phyloP scores from a whole-genome alignment of 2,329 filamentous ascomycete species.

The Zymoseptoria ardabiliae region DNA sequence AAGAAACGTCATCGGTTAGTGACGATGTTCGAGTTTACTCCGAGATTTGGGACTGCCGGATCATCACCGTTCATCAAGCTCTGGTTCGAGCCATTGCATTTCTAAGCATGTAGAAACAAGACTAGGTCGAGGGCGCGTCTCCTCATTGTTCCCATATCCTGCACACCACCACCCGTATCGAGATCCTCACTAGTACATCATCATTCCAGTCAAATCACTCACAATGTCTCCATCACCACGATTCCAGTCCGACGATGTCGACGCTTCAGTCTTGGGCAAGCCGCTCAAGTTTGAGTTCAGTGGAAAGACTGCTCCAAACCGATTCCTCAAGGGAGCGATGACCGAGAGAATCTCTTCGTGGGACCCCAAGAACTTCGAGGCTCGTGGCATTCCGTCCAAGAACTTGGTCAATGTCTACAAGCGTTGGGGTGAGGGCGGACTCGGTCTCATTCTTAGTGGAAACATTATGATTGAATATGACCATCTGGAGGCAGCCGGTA shows the following conservation, averaged over 20 bases:
- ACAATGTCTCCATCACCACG: conserved; percentile 33
- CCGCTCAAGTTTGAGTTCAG: conserved; percentile 43
- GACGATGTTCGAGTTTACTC: neutral
- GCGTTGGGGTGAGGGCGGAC: conserved; percentile 53
- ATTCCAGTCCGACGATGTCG: conserved; percentile 36
- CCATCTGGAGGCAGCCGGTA: conserved; percentile 26
- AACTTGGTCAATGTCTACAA: conserved; percentile 52
- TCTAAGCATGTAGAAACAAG: neutral
- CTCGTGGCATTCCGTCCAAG: conserved; percentile 48
- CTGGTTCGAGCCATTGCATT: neutral
- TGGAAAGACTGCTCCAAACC: conserved; percentile 52
- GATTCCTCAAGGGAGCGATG: conserved; percentile 64
- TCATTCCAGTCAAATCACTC: neutral
- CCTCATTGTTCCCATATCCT: neutral
- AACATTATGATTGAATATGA: conserved; percentile 59
- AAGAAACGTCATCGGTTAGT: neutral
- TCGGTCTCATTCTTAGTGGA: conserved; percentile 53
- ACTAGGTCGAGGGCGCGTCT: neutral
- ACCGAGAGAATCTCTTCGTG: conserved; percentile 57
- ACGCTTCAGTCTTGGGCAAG: conserved; percentile 35
- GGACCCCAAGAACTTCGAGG: conserved; percentile 46
- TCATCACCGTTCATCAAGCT: neutral
- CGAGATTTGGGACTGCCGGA: neutral
- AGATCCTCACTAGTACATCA: neutral
- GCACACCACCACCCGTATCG: neutral